Conservation (phyloP, 2,329 filamentous ascomycete genomes). For the Microsporum audouinii region DNA sequence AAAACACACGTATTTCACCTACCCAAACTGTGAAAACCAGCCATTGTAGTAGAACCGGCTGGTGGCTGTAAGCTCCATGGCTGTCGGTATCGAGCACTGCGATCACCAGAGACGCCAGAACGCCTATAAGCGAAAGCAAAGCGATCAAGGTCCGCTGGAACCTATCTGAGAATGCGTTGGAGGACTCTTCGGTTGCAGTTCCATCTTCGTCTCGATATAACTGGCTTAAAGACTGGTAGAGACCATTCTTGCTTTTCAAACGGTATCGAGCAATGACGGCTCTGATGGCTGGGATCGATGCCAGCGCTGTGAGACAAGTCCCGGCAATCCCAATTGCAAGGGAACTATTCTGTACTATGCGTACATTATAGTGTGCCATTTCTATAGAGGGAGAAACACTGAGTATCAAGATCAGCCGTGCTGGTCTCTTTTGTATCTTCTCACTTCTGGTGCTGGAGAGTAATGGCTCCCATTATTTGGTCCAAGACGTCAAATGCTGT, state of each 20-base stretch:
- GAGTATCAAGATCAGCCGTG: no score
- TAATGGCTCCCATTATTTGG: neutral
- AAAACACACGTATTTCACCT: conserved; percentile 24
- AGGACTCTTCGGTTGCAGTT: conserved; percentile 51
- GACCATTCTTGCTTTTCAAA: conserved; percentile 7
- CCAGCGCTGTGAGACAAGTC: neutral
- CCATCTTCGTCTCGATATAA: conserved; percentile 61
- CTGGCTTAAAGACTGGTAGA: conserved; percentile 22
- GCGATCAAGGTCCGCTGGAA: conserved; percentile 46
- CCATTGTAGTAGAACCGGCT: conserved; percentile 46
- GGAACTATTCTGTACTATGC: neutral
- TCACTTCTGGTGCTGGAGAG: neutral
- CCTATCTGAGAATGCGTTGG: conserved; percentile 51
- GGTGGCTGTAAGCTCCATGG: conserved; percentile 18
- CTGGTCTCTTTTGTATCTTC: neutral
- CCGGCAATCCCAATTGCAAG: neutral
- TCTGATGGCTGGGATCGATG: conserved; percentile 17
- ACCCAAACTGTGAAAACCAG: conserved; percentile 53
- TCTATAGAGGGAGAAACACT: neutral
- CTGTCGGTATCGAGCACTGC: conserved; percentile 41
- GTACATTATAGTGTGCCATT: neutral
- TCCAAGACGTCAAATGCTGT: neutral
- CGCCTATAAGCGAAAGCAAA: conserved; percentile 43
- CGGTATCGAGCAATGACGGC: conserved; percentile 10
- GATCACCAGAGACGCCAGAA: conserved; percentile 45